phyloP scores from a whole-genome alignment of 495 filamentous ascomycete species.

The Xylaria telfairii region DNA sequence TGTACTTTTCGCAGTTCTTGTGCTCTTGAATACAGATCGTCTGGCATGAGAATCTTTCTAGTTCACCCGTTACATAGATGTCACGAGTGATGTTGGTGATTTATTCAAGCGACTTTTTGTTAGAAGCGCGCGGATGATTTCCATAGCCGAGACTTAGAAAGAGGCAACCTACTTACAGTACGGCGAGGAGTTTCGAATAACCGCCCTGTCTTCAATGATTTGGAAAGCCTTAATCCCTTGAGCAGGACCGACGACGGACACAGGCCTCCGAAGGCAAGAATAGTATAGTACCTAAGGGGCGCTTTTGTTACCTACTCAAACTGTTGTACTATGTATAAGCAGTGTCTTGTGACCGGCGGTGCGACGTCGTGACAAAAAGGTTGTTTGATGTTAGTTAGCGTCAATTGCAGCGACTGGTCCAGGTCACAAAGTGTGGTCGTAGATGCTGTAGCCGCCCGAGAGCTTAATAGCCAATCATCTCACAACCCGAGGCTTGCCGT shows the following conservation, averaged over 20 bases:
- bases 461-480: slow-evolving; percentile 15
- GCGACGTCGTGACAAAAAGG: neutral
- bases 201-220: neutral
- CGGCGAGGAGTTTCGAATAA: neutral
- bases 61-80: too few relatives aligned
- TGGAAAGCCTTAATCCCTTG: neutral
- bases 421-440: neutral
- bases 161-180: neutral
- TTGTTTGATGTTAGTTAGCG: slow-evolving; percentile 12
- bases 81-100: too few relatives aligned
- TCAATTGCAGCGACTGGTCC: slow-evolving; percentile 11
- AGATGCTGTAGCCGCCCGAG: slow-evolving; percentile 16
- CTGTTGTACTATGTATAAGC: neutral
- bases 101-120: neutral
- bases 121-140: neutral
- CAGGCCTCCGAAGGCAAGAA: neutral
- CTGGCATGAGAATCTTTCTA: too few relatives aligned
- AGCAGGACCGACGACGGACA: neutral
- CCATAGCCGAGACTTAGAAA: neutral
- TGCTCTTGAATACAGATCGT: too few relatives aligned
- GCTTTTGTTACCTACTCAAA: neutral
- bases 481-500: neutral
- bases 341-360: neutral
- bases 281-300: neutral
- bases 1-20: too few relatives aligned